Evolutionary conservation across 202 grass and related monocot species (phyloP).

Genomic region (Setaria viridis): DNA sequence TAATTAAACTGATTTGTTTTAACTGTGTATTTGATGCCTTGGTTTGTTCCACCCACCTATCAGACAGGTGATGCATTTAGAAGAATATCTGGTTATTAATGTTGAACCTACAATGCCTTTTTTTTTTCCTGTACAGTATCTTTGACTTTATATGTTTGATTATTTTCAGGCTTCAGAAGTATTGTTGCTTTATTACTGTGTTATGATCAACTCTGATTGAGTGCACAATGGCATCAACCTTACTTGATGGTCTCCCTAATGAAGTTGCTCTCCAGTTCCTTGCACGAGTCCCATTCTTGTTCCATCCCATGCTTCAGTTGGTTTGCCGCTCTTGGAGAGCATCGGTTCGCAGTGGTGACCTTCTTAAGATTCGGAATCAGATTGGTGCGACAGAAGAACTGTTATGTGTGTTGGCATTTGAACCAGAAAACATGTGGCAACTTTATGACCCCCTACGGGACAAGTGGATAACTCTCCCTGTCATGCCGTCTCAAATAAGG

Average conservation of each 20-base stretch:
- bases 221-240: constrained; percentile 50
- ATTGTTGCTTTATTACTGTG: constrained; percentile 7
- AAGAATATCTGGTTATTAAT: constrained; percentile 26
- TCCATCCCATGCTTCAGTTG: constrained; percentile 75
- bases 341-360: constrained; percentile 57
- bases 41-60: constrained; percentile 1
- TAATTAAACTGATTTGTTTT: constrained; percentile 1
- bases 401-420: constrained; percentile 89
- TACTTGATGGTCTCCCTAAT: constrained; percentile 90
- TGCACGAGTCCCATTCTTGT: constrained; percentile 86
- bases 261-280: constrained; percentile 92
- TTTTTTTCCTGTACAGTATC: constrained; percentile 18
- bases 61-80: constrained; percentile 7
- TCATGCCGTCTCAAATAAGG: constrained; percentile 94
- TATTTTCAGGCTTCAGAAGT: constrained; percentile 47
- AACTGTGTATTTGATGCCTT: constrained; percentile 23
- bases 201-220: constrained; percentile 40
- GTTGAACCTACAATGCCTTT: constrained; percentile 1
- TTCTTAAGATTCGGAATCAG: constrained; percentile 67
- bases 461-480: constrained; percentile 88
- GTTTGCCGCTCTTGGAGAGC: constrained; percentile 83
- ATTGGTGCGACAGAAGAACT: constrained; percentile 72
- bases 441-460: constrained; percentile 89
- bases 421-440: constrained; percentile 98
- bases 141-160: constrained; percentile 39